Percentiles rank a stretch among this genome's conserved stretches.
These are phyloP conservation scores for Trichoderma harzianum DNA, from an alignment of 2,329 filamentous ascomycete genomes.

Conservation along the genomic window DNA sequence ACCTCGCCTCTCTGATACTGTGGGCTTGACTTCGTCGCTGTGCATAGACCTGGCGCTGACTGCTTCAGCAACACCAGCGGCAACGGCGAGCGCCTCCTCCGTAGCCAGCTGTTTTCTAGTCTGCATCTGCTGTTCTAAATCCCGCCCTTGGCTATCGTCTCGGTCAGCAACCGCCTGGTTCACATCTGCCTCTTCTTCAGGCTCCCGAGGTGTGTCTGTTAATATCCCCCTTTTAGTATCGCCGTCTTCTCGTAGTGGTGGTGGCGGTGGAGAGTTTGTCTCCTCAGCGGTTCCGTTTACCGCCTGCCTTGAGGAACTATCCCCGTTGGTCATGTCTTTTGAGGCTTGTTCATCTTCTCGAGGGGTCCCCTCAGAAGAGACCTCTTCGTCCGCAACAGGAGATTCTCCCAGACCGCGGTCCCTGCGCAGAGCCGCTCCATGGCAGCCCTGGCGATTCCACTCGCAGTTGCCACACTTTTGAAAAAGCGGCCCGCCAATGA, in stretches of 20 bases:
- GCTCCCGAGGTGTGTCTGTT: neutral
- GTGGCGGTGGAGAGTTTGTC: neutral
- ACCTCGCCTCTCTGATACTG: neutral
- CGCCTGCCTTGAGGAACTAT: neutral
- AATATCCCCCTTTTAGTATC: neutral
- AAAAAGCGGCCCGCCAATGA: constrained; percentile 41
- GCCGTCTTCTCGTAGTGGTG: neutral
- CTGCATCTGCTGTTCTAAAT: neutral
- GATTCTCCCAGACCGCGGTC: neutral
- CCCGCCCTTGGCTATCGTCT: neutral
- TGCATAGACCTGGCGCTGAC: neutral
- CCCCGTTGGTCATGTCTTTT: neutral
- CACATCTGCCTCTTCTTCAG: neutral
- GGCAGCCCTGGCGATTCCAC: constrained; percentile 43
- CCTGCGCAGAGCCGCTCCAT: constrained; percentile 25
- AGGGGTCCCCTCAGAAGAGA: neutral
- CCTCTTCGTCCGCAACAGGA: neutral
- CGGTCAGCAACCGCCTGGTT: neutral
- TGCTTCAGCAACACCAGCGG: neutral
- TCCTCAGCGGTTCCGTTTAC: neutral
- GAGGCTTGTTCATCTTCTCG: neutral
- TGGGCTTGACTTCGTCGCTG: neutral
- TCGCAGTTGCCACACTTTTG: constrained; percentile 51
- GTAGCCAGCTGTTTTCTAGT: neutral
- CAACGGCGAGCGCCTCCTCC: constrained; percentile 10